Evolutionary conservation across 768 basidiomycete genomes (phyloP).

Genomic region (Russula foetens): DNA sequence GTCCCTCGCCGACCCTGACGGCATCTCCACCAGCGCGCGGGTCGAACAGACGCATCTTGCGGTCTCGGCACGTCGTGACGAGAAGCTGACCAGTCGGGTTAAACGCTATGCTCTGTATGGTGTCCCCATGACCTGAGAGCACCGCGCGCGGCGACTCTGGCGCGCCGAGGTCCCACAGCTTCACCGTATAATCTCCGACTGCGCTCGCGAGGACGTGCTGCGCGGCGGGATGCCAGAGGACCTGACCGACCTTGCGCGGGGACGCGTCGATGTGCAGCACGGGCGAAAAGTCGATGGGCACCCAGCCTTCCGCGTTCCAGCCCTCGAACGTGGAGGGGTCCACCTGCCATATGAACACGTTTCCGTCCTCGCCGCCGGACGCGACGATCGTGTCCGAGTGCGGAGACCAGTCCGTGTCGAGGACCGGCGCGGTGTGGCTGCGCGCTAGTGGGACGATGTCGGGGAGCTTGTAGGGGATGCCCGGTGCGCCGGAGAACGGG

Average conservation of each 20-base stretch:
- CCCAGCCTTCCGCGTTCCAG: conserved; percentile 82
- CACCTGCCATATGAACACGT: conserved; percentile 88
- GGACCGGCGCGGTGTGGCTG: conserved; percentile 73
- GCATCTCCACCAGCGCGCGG: conserved; percentile 77
- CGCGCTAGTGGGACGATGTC: conserved; percentile 90
- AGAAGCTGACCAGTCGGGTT: conserved; percentile 73
- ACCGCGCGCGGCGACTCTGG: conserved; percentile 54
- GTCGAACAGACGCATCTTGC: conserved; percentile 89
- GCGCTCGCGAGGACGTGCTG: conserved; percentile 76
- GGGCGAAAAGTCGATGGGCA: conserved; percentile 76
- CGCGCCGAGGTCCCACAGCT: conserved; percentile 84
- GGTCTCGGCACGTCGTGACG: conserved; percentile 87
- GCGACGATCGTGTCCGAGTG: conserved; percentile 89
- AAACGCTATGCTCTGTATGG: conserved; percentile 80
- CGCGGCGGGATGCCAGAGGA: conserved; percentile 90
- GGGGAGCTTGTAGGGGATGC: conserved; percentile 73
- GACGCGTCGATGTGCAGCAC: conserved; percentile 72
- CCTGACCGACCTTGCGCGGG: conserved; percentile 87
- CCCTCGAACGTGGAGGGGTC: conserved; percentile 59
- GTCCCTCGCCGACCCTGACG: conserved; percentile 76
- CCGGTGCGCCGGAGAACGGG: conserved; percentile 46
- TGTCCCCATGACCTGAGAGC: conserved; percentile 73
- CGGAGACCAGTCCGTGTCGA: conserved; percentile 96
- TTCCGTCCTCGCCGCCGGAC: conserved; percentile 91
- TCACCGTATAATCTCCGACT: conserved; percentile 78